phyloP scores from a whole-genome alignment of 1,139 yeast genomes.

The Zygoascus meyerae region DNA sequence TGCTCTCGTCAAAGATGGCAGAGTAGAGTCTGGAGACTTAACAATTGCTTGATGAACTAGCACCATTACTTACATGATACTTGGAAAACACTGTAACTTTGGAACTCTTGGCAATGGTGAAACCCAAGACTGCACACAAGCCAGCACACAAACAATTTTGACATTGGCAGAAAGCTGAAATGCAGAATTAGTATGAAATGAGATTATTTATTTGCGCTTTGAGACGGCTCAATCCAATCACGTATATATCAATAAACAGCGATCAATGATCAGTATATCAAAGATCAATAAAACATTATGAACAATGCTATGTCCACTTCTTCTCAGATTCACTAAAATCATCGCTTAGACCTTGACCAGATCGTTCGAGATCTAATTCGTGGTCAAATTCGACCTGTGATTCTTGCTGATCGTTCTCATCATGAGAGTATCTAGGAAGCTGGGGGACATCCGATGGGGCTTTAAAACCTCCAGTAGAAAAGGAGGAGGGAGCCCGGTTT shows the following conservation, averaged over 20 bases:
- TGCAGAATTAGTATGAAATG: no score
- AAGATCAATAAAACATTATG: no score
- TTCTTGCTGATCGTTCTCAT: conserved; percentile 3
- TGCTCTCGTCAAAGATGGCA: not conserved
- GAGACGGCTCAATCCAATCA: no score
- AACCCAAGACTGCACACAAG: no score
- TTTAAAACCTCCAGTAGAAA: not conserved
- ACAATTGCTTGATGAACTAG: not conserved
- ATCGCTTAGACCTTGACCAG: conserved; percentile 24
- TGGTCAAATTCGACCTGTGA: conserved; percentile 24
- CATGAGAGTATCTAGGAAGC: conserved; percentile 1
- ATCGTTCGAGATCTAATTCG: conserved; percentile 28
- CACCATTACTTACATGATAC: no score
- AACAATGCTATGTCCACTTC: conserved; percentile 23
- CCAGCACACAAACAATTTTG: no score
- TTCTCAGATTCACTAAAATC: conserved; percentile 32
- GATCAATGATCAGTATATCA: no score
- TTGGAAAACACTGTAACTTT: no score
- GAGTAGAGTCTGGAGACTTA: not conserved
- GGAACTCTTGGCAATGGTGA: no score
- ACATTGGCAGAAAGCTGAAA: no score
- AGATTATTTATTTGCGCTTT: no score
- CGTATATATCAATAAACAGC: no score
- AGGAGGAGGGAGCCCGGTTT: not conserved
- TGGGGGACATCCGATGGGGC: conserved; percentile 6